Evolutionary conservation across 768 basidiomycete species (phyloP), one percentile per base, ranked within the genome.

Genomic region (Pleurotus cornucopiae): DNA sequence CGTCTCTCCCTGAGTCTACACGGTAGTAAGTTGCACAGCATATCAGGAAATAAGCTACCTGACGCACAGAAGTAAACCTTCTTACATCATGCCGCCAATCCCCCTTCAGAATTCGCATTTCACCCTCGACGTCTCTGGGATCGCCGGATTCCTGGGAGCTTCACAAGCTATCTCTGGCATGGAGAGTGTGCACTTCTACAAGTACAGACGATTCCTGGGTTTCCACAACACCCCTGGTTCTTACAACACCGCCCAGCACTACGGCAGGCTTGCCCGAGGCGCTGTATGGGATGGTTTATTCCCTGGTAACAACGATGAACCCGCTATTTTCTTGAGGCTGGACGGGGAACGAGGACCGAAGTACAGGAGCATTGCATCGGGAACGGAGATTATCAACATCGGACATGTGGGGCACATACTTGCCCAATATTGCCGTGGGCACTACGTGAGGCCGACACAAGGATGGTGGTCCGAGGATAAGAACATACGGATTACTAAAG

Each of bases 211-310:
- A 40, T 73, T 69, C 67, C 56, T 73, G 12, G 72, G 71, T 12
- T 70, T 67, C 67, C 71, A 72, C 23, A 73, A 73, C 54, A 68
- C 64, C n/a, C 71, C 70, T 0, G 71, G 71, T 34, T 65, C 57
- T 4, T 69, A 67, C 38, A 49, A 52, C 3, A 61, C 73, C 38
- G 72, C 71, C 16, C 66, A 62, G 45, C 61, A 63, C 6, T 71
- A 71, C 49, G 66, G 67, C 2, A 61, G 60, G 11, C 64, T 73
- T 48, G 68, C 71, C 38, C 66, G 60, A 18, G 68, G 70, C 14
- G 64, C 59, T 39, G 63, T 73, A 43, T 72, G 71, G 57, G 64
- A 67, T 23, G 69, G 68, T 7, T 61, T 72, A 25, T 72, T 67
- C 46, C 72, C 72, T 0, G 72, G 72, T 1, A 62, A 67, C 20